Evolutionary conservation across 2,329 filamentous ascomycete genomes (phyloP), one percentile per base, ranked within the genome.

Genomic region (Colletotrichum truncatum): DNA sequence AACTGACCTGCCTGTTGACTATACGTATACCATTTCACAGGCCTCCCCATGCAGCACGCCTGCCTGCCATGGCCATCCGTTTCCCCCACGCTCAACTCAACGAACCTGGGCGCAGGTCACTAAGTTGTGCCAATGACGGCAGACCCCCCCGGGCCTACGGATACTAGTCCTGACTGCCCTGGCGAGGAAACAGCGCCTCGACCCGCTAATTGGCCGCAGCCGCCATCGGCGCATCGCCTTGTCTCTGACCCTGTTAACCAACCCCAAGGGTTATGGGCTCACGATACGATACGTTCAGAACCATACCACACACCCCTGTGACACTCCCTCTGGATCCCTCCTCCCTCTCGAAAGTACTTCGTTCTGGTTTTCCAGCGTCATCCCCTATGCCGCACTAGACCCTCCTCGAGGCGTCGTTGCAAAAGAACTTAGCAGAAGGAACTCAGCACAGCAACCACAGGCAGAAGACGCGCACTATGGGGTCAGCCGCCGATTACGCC

Each of bases 191-290:
- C 57, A 66, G 58, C 36, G 57, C 58, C 63, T 45, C 58, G 63
- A 62, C 63, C 63, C 63, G 63, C 63, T 56, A 63, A 62, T 55
- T 55, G 57, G 57, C 63, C 63, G 63, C 63, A 66, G 63, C 63
- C 16, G 23, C 57, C 38, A 12, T 43, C 18, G 49, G 18, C 49
- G 62, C 51, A 46, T 54, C 56, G 56, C 46, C 39, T 32, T 18
- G 21, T 54, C 46, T 32, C 32, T 38, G 18, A 39, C 49, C 48
- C 43, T 25, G 41, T 41, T 28, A 7, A 55, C 41, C 46, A n/a
- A 51, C 26, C 55, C 23, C 25, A 30, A 3, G n/a, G 39, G 39
- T 10, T 25, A n/a, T 23, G 39, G 14, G 5, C 4, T 3, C 54
- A 57, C 54, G 54, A 48, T 38, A 21, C 54, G 39, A 41, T 41